Evolutionary conservation across 1,139 yeast genomes (phyloP), one percentile per base, ranked within the genome.

Genomic region (Yamadazyma dushanensis): DNA sequence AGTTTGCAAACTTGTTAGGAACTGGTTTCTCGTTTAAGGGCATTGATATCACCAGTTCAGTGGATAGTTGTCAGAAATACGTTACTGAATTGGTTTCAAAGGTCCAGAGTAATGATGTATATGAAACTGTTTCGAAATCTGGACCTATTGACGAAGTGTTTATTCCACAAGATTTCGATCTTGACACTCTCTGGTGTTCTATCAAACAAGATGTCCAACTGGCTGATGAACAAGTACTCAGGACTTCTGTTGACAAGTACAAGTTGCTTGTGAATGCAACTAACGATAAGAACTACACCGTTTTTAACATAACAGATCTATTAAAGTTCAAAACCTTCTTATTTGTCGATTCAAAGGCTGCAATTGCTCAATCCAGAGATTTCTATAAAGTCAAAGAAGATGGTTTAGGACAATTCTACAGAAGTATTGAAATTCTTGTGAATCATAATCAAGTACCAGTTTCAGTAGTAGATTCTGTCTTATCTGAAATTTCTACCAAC

Each of bases 341-440:
- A 15, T 51, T 67, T 28, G 29, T 25, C 13, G 61, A 63, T 29
- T 43, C 66, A 1, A 38, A 46, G 10, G 56, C 46, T 22, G 49
- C 40, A 8, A 30, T 9, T 1, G 26, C 36, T 8, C 36, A 35
- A 9, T 36, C 62, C 2, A 58, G 54, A 16, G 55, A 60, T 29
- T 72, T 72, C 40, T 74, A 76, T 48, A 75, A 73, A 47, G 50
- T 65, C 3, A 66, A 61, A 39, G 78, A 74, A 36, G 60, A 56
- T 14, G 54, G 70, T 8, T 44, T 46, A 20, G 73, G 71, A 0
- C 68, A 65, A 35, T 62, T 51, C 28, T 68, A 53, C 43, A 54
- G 53, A 9, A 40, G 50, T 2, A 18, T 51, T 36, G 28, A 47
- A 32, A 37, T 40, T 23, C 30, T 49, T 3, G 35, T 40, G 8